Percentiles rank a stretch among this genome's conserved stretches.
Evolutionary conservation across 164 flowering plant species (phyloP).

Genomic region (Dillenia suffruticosa): DNA sequence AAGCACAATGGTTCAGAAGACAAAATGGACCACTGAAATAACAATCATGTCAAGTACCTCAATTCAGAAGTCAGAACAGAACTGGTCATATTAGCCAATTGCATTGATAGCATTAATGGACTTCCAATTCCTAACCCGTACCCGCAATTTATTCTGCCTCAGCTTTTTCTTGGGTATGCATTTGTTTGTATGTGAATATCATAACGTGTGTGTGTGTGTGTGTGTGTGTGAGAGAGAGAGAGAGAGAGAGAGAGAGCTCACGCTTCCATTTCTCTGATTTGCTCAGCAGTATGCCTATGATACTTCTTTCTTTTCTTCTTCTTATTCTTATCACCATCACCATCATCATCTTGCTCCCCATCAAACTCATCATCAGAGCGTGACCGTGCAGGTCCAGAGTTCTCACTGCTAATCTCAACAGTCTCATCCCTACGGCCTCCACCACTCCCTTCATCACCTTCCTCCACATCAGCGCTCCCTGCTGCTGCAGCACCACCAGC

Average conservation of each 20-base stretch:
- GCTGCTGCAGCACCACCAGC: constrained; percentile 34
- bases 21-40: no score
- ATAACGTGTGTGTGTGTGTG: background rate
- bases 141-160: no score
- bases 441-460: constrained; percentile 50
- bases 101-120: no score
- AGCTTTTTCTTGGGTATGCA: no score
- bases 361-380: constrained; percentile 53
- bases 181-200: background rate
- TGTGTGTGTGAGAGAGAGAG: no score
- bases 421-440: constrained; percentile 50
- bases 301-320: constrained; percentile 93
- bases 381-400: constrained; percentile 66
- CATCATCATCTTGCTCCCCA: constrained; percentile 28
- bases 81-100: no score
- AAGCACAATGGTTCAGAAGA: no score
- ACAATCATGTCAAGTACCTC: no score
- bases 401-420: constrained; percentile 83
- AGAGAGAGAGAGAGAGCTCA: constrained; percentile 20
- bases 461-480: constrained; percentile 43
- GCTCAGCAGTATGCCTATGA: constrained; percentile 91
- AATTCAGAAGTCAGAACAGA: no score
- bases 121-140: no score
- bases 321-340: constrained; percentile 30
- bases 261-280: constrained; percentile 99